A percentile compares a stretch with the other conserved stretches of the same genome.
Conservation (phyloP, 108 stramenopile species). For the Schizochytrium sp. region DNA sequence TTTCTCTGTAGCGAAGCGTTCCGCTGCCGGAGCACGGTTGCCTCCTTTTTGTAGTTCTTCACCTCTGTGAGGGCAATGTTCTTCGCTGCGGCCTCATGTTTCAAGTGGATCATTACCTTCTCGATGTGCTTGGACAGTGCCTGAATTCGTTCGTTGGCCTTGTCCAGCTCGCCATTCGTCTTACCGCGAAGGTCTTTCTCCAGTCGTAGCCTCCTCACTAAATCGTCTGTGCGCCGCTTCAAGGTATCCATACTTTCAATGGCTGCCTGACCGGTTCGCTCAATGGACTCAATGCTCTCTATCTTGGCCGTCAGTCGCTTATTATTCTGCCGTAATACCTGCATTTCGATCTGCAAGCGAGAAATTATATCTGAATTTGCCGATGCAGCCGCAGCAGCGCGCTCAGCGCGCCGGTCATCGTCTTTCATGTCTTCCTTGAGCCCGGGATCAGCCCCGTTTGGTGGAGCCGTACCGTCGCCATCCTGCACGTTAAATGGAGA, state of each 20-base stretch:
- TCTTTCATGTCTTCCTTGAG: no score
- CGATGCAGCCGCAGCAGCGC: not conserved
- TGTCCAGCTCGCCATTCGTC: not conserved
- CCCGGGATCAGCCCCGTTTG: no score
- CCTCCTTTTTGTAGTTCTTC: constrained; percentile 38
- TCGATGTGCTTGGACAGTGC: constrained; percentile 61
- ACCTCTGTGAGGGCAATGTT: constrained; percentile 42
- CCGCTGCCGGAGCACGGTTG: constrained; percentile 30
- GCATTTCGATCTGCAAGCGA: not conserved
- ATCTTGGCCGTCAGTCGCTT: not conserved
- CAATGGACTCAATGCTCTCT: not conserved
- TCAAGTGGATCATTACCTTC: constrained; percentile 63
- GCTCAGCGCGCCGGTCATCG: not conserved
- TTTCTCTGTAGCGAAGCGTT: constrained; percentile 36
- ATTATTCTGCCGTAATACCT: not conserved
- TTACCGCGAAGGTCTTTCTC: constrained; percentile 16
- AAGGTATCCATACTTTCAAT: not conserved
- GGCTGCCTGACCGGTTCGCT: not conserved
- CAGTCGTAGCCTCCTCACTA: not conserved
- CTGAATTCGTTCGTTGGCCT: constrained; percentile 39
- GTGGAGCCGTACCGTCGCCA: no score
- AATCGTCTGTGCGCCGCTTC: not conserved
- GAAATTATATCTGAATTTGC: not conserved
- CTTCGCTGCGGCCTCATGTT: constrained; percentile 63
- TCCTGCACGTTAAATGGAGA: not conserved